These are phyloP conservation scores for Circinella minor DNA, from an alignment of 371 early-diverging fungal genomes.

Conservation along the genomic window DNA sequence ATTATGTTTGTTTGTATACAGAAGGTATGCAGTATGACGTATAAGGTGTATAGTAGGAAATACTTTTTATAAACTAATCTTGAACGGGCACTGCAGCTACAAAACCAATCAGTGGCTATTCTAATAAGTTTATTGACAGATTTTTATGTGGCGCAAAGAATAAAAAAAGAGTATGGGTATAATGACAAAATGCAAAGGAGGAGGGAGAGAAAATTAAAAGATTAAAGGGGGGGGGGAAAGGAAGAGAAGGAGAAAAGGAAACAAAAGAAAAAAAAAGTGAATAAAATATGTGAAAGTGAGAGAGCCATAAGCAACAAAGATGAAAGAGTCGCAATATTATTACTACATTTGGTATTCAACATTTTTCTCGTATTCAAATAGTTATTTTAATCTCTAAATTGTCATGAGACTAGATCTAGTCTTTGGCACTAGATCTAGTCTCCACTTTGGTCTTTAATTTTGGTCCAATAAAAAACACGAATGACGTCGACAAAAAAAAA, in stretches of 20 bases:
- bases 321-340: neutral
- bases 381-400: too few species aligned
- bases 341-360: neutral
- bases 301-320: neutral
- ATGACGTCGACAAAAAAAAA: too few species aligned
- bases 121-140: neutral
- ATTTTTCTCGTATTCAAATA: neutral
- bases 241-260: conserved; percentile 3
- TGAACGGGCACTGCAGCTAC: neutral
- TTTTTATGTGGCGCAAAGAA: conserved; percentile 11
- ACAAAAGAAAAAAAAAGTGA: conserved; percentile 1
- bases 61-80: too few species aligned
- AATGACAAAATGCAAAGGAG: neutral
- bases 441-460: too few species aligned
- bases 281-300: neutral
- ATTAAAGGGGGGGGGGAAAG: neutral
- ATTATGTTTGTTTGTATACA: neutral
- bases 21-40: too few species aligned
- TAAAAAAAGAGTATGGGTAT: neutral
- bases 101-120: too few species aligned
- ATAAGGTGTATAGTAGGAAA: too few species aligned
- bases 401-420: too few species aligned
- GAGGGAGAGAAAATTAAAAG: neutral
- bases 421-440: too few species aligned
- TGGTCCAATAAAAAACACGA: too few species aligned